Percentiles rank a stretch among this genome's conserved stretches.
These are phyloP conservation scores for Phycomyces nitens DNA, from an alignment of 192 early-diverging fungal genomes.

Conservation along the genomic window DNA sequence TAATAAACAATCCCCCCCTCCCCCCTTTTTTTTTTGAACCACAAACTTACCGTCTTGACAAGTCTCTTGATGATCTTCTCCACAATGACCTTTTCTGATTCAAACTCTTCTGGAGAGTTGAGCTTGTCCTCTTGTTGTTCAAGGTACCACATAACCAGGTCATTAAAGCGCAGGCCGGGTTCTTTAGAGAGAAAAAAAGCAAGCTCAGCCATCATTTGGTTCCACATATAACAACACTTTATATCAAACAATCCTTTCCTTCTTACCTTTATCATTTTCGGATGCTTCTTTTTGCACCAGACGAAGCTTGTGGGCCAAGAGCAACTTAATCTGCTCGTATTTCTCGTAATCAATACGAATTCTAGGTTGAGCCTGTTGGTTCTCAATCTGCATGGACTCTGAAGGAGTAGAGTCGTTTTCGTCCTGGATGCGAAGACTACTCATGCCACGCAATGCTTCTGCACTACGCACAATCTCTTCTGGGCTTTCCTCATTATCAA, in stretches of 20 bases:
- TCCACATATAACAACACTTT: background rate
- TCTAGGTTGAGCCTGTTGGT: constrained; percentile 19
- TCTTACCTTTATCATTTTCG: constrained; percentile 11
- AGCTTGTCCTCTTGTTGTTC: constrained; percentile 60
- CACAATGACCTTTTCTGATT: constrained; percentile 55
- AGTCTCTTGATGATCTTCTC: constrained; percentile 67
- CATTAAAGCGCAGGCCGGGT: constrained; percentile 48
- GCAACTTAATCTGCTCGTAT: constrained; percentile 51
- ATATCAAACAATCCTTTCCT: background rate
- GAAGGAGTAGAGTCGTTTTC: constrained; percentile 6
- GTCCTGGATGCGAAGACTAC: constrained; percentile 6
- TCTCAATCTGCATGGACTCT: constrained; percentile 32
- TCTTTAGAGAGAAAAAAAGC: constrained; percentile 1
- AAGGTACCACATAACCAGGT: constrained; percentile 72
- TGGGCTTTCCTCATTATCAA: constrained; percentile 44
- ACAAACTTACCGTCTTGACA: constrained; percentile 51
- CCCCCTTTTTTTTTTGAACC: too few species aligned
- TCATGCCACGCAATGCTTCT: constrained; percentile 28
- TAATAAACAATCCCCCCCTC: too few species aligned
- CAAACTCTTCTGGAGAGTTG: constrained; percentile 58
- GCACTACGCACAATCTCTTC: constrained; percentile 31
- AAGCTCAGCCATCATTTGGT: background rate
- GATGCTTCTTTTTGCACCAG: constrained; percentile 27
- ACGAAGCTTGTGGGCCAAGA: constrained; percentile 47
- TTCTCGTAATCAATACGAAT: constrained; percentile 61